Conservation (phyloP, 1,284 basidiomycete species). For the Coniferiporia weirii region DNA sequence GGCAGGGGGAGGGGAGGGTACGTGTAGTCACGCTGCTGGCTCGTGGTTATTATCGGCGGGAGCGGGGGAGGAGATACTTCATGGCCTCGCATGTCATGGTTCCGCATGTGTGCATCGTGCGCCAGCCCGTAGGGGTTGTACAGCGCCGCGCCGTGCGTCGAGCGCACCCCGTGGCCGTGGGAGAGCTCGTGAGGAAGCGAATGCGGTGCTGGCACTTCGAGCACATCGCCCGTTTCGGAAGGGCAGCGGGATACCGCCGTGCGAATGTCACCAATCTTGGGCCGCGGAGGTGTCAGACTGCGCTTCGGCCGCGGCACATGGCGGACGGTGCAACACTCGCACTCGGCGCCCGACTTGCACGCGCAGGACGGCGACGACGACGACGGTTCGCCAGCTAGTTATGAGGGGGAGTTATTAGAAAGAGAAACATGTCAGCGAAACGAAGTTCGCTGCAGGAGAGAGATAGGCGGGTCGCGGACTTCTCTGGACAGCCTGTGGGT, state of each 20-base stretch:
- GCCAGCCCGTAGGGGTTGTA: slow-evolving; percentile 16
- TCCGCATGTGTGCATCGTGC: slow-evolving; percentile 11
- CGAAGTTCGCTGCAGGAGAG: slow-evolving; percentile 1
- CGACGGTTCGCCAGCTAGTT: slow-evolving; percentile 25
- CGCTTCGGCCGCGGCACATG: slow-evolving; percentile 16
- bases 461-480: slow-evolving; percentile 5
- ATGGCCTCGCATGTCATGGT: slow-evolving; percentile 8
- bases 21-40: not conserved
- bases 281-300: slow-evolving; percentile 12
- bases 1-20: slow-evolving; percentile 4
- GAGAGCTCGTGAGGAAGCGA: slow-evolving; percentile 5
- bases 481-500: slow-evolving; percentile 11
- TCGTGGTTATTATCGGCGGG: not conserved
- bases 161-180: slow-evolving; percentile 13
- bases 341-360: slow-evolving; percentile 37
- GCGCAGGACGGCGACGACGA: slow-evolving; percentile 26
- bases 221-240: slow-evolving; percentile 5
- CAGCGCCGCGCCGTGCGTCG: slow-evolving; percentile 13
- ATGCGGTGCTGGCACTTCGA: not conserved
- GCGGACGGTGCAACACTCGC: slow-evolving; percentile 50
- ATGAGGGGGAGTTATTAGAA: slow-evolving; percentile 29
- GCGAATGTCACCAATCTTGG: slow-evolving; percentile 13
- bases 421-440: slow-evolving; percentile 37
- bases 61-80: not conserved
- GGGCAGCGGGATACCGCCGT: slow-evolving; percentile 1